Evolutionary conservation across 2,329 filamentous ascomycete species (phyloP), one percentile per base, ranked within the genome.

Genomic region (Tolypocladium nubicola): DNA sequence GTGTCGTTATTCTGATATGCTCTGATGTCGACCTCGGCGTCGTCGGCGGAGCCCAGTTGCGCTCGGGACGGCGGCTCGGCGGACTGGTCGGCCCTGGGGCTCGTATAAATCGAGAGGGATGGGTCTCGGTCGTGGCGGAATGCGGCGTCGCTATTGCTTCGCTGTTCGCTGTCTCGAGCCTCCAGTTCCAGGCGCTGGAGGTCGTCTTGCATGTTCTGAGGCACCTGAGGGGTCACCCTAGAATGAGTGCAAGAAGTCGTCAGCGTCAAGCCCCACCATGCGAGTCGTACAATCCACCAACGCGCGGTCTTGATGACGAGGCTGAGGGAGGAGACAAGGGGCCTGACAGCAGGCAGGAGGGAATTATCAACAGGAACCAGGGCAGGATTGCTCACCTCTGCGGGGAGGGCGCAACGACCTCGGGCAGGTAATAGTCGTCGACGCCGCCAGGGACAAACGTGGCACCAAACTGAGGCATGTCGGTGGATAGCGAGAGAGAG

Each of bases 121-220:
- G 75, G 72, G 61, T 78, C 75, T 61, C 75, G 76, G 54, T 67
- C 66, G 66, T 74, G 75, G 59, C 68, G 64, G 61, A 66, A 67
- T 60, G 68, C 63, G 61, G 65, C 59, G 58, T 63, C 63, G 61
- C 66, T 63, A 64, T 66, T 62, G 60, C 64, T 64, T 70, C 70
- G 68, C 66, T 66, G 66, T 57, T 69, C 67, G 60, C 65, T 73
- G 67, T 73, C 74, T 73, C 77, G 81, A 60, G 88, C 87, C 77
- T 91, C 86, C 60, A 91, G 80, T 79, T 97, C 92, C 76, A 99
- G 84, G 72, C 92, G 87, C 67, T 93, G 89, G 63, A 99, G 83
- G 74, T 89, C 93, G 68, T 96, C 87, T 76, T 96, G 91, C 84
- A 99, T 97, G 75, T 96, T 93, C 74, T 93, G 89, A 64, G 93